Evolutionary conservation across 1,139 yeast genomes (phyloP), one percentile per base, ranked within the genome.

Genomic region (Protomyces pachydermus): DNA sequence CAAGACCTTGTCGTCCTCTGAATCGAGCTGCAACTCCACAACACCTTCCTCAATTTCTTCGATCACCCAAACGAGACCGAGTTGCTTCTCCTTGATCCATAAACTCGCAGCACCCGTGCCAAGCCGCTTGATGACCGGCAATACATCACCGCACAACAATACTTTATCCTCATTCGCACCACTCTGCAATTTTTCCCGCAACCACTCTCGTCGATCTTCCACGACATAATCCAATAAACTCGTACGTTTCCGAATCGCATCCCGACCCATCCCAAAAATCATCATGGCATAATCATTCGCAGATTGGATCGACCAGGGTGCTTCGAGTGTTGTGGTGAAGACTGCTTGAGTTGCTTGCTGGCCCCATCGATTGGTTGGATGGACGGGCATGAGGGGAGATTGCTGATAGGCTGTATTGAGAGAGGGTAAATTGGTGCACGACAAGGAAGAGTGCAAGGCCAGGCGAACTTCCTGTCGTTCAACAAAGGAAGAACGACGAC

Each of bases 221-320:
- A 91, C 88, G 42, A 91, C 84, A 67, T 90, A 79, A 73, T 89
- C 96, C 78, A 88, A 79, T 54, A 91, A 78, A 0, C 90, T 82
- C 62, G 87, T 75, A 3, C 53, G 38, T 16, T 85, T 80, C 56
- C 82, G 81, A 57, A 91, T 78, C 58, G 86, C 85, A 38, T 78
- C 79, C 71, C 85, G 84, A 66, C 88, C 84, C 10, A 88, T 84
- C 18, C 97, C 97, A 77, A 91, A 88, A 79, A 88, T 85, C 68
- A 90, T 79, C 72, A 96, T 88, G 0, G 97, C 96, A 70, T 90
- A 78, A 74, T 91, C 97, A 72, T 91, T 91, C 8, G 95, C 91
- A 6, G 95, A 91, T 70, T 84, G 83, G 55, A 91, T 82, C 23
- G 80, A 76, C 90, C 95, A 91, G 0, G 97, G 97, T 57, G 82